Base-by-base conservation (phyloP, 176 grass and related monocot genomes). In the Saccharum spontaneum region DNA sequence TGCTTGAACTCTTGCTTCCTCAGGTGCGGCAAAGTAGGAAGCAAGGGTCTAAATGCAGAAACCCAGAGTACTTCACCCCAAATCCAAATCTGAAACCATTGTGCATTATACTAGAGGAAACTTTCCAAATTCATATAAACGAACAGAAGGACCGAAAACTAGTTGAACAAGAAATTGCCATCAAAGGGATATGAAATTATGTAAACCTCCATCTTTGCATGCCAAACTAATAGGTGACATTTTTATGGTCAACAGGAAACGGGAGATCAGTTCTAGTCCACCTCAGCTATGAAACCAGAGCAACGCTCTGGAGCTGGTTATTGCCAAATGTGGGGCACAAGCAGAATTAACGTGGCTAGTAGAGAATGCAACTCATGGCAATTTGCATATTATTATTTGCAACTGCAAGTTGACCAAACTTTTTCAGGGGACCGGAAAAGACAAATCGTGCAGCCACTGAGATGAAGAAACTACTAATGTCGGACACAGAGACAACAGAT, bases 51-150 rank as follows among this genome's bases (percentile, higher is more conserved):
- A 91, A 82, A 80, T 91, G 82, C n/a, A 82, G 82, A 85, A 78
- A 91, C n/a, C 90, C 82, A 71, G 73, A 85, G 83, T 88, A 88
- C 78, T 91, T 91, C 67, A 88, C 90, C 78, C 86, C 67, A 88
- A 88, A 86, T 83, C 90, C 82, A 86, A 88, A 87, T 80, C 81
- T 91, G 81, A 80, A 87, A 79, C 37, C 67, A 82, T 64, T 55
- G 28, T 65, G 46, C 64, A 86, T 84, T 20, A 75, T 20, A 75
- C 62, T 84, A 80, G 10, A 68, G 46, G 28, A 41, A 54, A 46
- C 30, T 79, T 57, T 84, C 34, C 59, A 57, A 20, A 17, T 67
- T 2, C n/a, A 72, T 39, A 64, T 14, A 37, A 62, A 33, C 5
- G 17, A n/a, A 50, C 40, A 16, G 45, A 18, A 18, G 55, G 22